Conservation (phyloP, 768 basidiomycete genomes). For the Rhizopogon vinicolor region DNA sequence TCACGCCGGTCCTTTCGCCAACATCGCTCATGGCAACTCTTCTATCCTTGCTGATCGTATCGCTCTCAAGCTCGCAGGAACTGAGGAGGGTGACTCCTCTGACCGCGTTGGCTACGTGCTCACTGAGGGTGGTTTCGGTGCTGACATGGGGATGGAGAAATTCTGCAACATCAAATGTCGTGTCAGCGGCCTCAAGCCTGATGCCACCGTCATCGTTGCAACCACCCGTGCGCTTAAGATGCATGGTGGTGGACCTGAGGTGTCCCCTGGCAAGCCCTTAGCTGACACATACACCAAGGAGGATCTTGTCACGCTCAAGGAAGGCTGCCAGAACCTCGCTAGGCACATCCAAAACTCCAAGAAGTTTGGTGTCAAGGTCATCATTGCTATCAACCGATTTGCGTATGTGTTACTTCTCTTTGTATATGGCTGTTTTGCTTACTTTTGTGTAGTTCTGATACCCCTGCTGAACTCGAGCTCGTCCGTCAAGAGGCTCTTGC, state of each 20-base stretch:
- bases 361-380: slow-evolving; percentile 95
- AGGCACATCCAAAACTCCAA: slow-evolving; percentile 93
- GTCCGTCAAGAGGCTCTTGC: slow-evolving; percentile 74
- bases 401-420: slow-evolving; percentile 52
- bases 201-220: slow-evolving; percentile 94
- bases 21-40: slow-evolving; percentile 98
- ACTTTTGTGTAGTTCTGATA: slow-evolving; percentile 62
- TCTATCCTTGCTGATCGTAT: slow-evolving; percentile 98
- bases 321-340: slow-evolving; percentile 89
- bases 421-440: not conserved
- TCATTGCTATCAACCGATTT: slow-evolving; percentile 95
- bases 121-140: slow-evolving; percentile 98
- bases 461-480: slow-evolving; percentile 82
- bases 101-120: slow-evolving; percentile 90
- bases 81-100: slow-evolving; percentile 82
- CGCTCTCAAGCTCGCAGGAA: slow-evolving; percentile 94
- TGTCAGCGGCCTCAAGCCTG: slow-evolving; percentile 85
- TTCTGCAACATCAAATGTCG: slow-evolving; percentile 99
- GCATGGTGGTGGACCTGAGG: slow-evolving; percentile 98
- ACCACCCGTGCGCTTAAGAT: slow-evolving; percentile 98
- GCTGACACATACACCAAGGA: slow-evolving; percentile 94
- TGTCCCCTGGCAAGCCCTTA: slow-evolving; percentile 91
- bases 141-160: slow-evolving; percentile 99
- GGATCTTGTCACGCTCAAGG: slow-evolving; percentile 82
- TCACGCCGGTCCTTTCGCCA: slow-evolving; percentile 97